A percentile compares a stretch with the other conserved stretches of the same genome.
Evolutionary conservation across 768 basidiomycete genomes (phyloP).

Genomic region (Phallus indusiatus): DNA sequence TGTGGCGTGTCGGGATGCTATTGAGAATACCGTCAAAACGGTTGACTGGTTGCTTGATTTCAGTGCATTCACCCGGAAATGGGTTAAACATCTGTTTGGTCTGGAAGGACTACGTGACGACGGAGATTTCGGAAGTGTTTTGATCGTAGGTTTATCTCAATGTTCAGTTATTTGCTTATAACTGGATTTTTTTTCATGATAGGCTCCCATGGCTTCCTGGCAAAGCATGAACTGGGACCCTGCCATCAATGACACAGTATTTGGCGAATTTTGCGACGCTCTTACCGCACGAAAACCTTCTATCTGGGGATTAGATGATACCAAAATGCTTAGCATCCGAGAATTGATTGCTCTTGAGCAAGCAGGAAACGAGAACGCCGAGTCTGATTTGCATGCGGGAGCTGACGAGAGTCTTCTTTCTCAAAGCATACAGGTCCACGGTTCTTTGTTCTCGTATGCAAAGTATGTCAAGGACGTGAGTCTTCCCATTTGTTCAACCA

Average conservation of each 20-base stretch:
- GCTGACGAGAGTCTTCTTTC: neutral
- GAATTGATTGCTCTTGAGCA: constrained; percentile 24
- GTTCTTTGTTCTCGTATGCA: constrained; percentile 64
- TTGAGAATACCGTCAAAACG: constrained; percentile 45
- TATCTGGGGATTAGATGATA: constrained; percentile 17
- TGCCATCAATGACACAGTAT: constrained; percentile 45
- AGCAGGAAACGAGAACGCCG: constrained; percentile 30
- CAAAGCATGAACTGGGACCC: constrained; percentile 88
- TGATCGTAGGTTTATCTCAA: constrained; percentile 41
- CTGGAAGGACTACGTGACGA: constrained; percentile 57
- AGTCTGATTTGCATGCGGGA: neutral
- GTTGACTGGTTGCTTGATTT: constrained; percentile 54
- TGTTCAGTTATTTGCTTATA: constrained; percentile 13
- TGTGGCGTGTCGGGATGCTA: constrained; percentile 45
- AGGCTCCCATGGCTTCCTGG: constrained; percentile 64
- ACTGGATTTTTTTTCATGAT: constrained; percentile 3
- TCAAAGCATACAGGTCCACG: constrained; percentile 32
- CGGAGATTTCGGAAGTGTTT: constrained; percentile 65
- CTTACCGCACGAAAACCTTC: constrained; percentile 36
- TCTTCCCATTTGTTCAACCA: neutral
- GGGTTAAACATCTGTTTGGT: constrained; percentile 72
- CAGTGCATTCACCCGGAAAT: constrained; percentile 31
- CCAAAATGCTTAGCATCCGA: constrained; percentile 2
- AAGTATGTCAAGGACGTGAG: constrained; percentile 63
- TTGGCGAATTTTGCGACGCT: constrained; percentile 59